phyloP scores from a whole-genome alignment of 2,329 filamentous ascomycete genomes.

The Diplodia intermedia region DNA sequence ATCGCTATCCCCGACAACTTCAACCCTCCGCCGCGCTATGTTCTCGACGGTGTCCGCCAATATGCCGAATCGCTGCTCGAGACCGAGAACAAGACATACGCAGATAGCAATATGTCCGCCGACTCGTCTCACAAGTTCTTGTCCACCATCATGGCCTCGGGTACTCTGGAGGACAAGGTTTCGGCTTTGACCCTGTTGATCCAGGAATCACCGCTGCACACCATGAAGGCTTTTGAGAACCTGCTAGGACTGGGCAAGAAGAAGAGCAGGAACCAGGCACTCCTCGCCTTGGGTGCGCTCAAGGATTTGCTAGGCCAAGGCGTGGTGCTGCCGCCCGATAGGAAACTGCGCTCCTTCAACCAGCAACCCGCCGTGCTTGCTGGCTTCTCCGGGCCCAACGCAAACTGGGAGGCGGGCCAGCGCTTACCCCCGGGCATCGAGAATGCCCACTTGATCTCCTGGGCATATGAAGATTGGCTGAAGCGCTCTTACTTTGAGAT shows the following conservation, averaged over 20 bases:
- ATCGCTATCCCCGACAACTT: conserved; percentile 57
- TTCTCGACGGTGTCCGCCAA: conserved; percentile 66
- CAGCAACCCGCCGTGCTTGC: conserved; percentile 78
- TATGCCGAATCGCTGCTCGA: conserved; percentile 79
- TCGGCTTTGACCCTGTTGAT: conserved; percentile 92
- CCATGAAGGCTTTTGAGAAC: conserved; percentile 85
- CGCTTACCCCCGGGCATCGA: conserved; percentile 76
- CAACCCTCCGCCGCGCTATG: conserved; percentile 56
- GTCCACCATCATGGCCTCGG: conserved; percentile 94
- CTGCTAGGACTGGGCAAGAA: conserved; percentile 86
- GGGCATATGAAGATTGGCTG: conserved; percentile 94
- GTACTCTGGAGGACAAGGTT: conserved; percentile 95
- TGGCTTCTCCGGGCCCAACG: conserved; percentile 68
- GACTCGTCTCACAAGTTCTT: conserved; percentile 95
- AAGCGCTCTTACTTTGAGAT: conserved; percentile 94
- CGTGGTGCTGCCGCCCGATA: conserved; percentile 79
- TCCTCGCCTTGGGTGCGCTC: conserved; percentile 88
- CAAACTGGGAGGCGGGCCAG: conserved; percentile 72
- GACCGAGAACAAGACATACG: conserved; percentile 77
- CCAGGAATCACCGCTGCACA: conserved; percentile 95
- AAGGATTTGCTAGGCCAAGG: conserved; percentile 95
- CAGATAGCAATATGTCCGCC: conserved; percentile 71
- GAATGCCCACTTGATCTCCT: conserved; percentile 79
- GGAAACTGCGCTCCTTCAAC: conserved; percentile 80
- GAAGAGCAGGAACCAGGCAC: conserved; percentile 88